Conservation (phyloP, 257 asterid species). For the Galeopsis tetrahit region DNA sequence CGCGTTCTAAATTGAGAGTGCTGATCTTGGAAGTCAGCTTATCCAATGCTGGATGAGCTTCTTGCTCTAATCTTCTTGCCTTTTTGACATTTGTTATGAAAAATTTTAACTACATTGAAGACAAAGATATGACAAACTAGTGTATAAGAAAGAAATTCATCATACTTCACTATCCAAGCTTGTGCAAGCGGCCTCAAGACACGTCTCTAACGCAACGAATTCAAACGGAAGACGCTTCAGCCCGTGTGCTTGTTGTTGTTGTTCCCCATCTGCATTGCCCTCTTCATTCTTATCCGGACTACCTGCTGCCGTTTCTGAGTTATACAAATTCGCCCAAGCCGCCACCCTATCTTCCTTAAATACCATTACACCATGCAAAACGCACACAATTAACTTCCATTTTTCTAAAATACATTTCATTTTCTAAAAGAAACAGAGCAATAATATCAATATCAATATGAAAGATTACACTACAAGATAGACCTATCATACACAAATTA, state of each 20-base stretch:
- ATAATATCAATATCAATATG: too few relatives aligned
- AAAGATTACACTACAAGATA: too few relatives aligned
- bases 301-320: slow-evolving; percentile 47
- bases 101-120: not conserved
- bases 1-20: too few relatives aligned
- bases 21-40: too few relatives aligned
- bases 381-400: slow-evolving; percentile 1
- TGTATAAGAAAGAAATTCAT: not conserved
- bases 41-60: too few relatives aligned
- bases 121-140: not conserved
- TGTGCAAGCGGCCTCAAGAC: too few relatives aligned
- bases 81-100: too few relatives aligned
- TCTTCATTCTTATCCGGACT: slow-evolving; percentile 47
- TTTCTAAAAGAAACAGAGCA: not conserved
- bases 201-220: too few relatives aligned
- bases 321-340: slow-evolving; percentile 63
- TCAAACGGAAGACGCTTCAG: too few relatives aligned
- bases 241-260: slow-evolving; percentile 15
- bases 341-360: slow-evolving; percentile 63
- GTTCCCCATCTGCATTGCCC: slow-evolving; percentile 42
- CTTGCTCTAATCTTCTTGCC: too few relatives aligned
- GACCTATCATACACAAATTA: too few relatives aligned
- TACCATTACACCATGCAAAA: slow-evolving; percentile 4
- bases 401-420: not conserved
- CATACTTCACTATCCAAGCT: too few relatives aligned